phyloP scores from a whole-genome alignment of 2,329 filamentous ascomycete species.

The Pyricularia grisea region DNA sequence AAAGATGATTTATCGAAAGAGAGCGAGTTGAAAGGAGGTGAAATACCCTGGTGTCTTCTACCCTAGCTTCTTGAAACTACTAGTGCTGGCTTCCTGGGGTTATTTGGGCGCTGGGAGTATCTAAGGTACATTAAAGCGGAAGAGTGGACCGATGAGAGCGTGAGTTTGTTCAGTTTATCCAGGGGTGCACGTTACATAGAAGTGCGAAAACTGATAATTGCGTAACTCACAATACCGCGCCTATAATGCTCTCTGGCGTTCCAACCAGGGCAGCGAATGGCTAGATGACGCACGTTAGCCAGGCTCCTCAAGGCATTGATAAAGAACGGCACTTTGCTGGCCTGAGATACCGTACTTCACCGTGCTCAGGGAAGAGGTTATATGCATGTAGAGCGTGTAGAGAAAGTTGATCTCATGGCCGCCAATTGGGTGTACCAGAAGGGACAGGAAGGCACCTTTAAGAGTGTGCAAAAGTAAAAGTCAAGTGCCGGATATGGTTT shows the following conservation, averaged over 20 bases:
- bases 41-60: too few relatives aligned
- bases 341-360: constrained; percentile 75
- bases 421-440: constrained; percentile 68
- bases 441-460: constrained; percentile 73
- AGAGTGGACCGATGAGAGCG: constrained; percentile 65
- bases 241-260: constrained; percentile 60
- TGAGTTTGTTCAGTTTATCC: constrained; percentile 56
- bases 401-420: constrained; percentile 73
- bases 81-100: too few relatives aligned
- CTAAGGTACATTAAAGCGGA: constrained; percentile 70
- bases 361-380: constrained; percentile 48
- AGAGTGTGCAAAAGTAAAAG: constrained; percentile 64
- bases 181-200: constrained; percentile 68
- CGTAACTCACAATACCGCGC: constrained; percentile 75
- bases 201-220: constrained; percentile 77
- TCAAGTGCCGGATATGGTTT: constrained; percentile 67
- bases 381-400: constrained; percentile 68
- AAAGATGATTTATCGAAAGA: too few relatives aligned
- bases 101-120: too few relatives aligned
- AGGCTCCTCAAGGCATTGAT: constrained; percentile 63
- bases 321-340: constrained; percentile 80
- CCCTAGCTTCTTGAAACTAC: too few relatives aligned
- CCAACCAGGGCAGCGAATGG: constrained; percentile 67
- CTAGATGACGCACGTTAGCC: constrained; percentile 62
- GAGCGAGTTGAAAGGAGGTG: too few relatives aligned